Evolutionary conservation across 148 eudicot genomes (phyloP).

Genomic region (Talinum fruticosum): DNA sequence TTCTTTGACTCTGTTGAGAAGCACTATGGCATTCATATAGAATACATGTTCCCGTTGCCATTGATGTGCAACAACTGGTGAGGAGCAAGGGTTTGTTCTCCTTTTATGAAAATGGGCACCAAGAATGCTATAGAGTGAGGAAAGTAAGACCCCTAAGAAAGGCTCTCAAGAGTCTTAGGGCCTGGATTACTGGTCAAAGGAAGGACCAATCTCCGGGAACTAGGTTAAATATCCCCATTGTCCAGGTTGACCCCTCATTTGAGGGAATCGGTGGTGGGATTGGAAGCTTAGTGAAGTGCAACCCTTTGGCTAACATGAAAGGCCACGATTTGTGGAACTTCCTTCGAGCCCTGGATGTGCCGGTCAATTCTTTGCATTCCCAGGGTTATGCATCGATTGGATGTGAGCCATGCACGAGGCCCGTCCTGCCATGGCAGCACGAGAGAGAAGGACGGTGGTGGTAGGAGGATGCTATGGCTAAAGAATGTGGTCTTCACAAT

Average conservation of each 20-base stretch:
- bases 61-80: slow-evolving; percentile 62
- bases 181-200: slow-evolving; percentile 75
- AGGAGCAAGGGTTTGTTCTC: slow-evolving; percentile 65
- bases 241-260: slow-evolving; percentile 59
- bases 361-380: slow-evolving; percentile 55
- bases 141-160: slow-evolving; percentile 63
- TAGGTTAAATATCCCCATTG: slow-evolving; percentile 57
- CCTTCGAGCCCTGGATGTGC: slow-evolving; percentile 63
- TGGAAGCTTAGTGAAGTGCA: slow-evolving; percentile 74
- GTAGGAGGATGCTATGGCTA: slow-evolving; percentile 82
- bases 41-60: slow-evolving; percentile 78
- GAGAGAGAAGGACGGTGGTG: slow-evolving; percentile 86
- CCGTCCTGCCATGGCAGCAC: slow-evolving; percentile 67
- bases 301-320: slow-evolving; percentile 57
- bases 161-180: slow-evolving; percentile 61
- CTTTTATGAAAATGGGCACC: slow-evolving; percentile 77
- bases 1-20: slow-evolving; percentile 62
- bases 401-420: slow-evolving; percentile 75
- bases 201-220: slow-evolving; percentile 81
- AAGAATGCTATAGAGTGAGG: slow-evolving; percentile 71
- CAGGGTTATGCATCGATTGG: slow-evolving; percentile 69
- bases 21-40: slow-evolving; percentile 51
- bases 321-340: slow-evolving; percentile 61
- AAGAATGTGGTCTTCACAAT: slow-evolving; percentile 78
- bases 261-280: slow-evolving; percentile 63